Evolutionary conservation across 176 grass and related monocot species (phyloP).

Genomic region (Paspalum vaginatum): DNA sequence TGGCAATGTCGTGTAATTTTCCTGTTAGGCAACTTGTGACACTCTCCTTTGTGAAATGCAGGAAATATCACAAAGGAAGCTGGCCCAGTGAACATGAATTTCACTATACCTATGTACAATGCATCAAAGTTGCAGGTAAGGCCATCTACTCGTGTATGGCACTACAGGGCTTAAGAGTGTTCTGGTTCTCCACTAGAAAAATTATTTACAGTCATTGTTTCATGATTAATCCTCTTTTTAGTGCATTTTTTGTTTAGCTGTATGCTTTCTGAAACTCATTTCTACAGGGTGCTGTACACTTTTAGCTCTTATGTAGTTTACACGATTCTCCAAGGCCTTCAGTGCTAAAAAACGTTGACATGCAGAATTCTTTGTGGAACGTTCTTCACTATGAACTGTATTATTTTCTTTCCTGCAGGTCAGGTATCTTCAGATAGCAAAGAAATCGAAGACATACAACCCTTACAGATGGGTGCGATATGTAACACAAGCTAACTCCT

Average conservation of each 20-base stretch:
- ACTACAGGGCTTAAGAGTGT: background rate
- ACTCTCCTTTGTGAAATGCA: slow-evolving; percentile 46
- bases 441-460: slow-evolving; percentile 97
- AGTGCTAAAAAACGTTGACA: slow-evolving; percentile 10
- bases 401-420: slow-evolving; percentile 57
- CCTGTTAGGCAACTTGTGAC: slow-evolving; percentile 5
- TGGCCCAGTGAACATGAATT: slow-evolving; percentile 99
- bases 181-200: background rate
- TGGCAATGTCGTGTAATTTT: background rate
- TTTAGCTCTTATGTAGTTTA: background rate
- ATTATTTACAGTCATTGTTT: background rate
- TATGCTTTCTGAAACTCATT: background rate
- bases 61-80: slow-evolving; percentile 96
- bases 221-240: background rate
- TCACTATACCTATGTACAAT: slow-evolving; percentile 99
- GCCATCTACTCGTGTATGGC: slow-evolving; percentile 8
- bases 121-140: slow-evolving; percentile 90
- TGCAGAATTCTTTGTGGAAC: background rate
- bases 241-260: background rate
- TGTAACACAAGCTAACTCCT: slow-evolving; percentile 93
- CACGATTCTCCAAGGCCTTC: slow-evolving; percentile 23
- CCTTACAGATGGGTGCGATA: slow-evolving; percentile 99
- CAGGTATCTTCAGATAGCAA: slow-evolving; percentile 95
- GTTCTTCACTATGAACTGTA: slow-evolving; percentile 14
- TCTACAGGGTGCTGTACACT: background rate